Base-by-base conservation (phyloP, 2,329 filamentous ascomycete genomes). In the Rutstroemia sydowiana region DNA sequence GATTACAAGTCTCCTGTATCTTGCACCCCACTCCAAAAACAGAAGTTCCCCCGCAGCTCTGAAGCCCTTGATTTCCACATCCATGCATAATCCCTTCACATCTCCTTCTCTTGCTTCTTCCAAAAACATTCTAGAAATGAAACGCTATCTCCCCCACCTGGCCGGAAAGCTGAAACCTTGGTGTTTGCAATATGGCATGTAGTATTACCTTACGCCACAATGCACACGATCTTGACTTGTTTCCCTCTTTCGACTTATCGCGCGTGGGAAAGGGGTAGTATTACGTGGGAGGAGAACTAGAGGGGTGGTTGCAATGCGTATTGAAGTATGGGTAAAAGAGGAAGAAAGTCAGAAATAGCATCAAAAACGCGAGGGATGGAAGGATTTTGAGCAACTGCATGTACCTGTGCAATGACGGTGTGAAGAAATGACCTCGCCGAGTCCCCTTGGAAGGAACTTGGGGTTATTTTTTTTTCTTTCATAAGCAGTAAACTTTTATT, bases 51-150 rank as follows among this genome's bases (percentile, higher is more conserved):
- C 32, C 32, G 13, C 14, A n/a, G 23, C 8, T 26, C 23, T n/a
- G n/a, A n/a, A n/a, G 34, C 34, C n/a, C n/a, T 37, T 18, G 18
- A n/a, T 18, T 16, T 6, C n/a, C 34, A 37, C 34, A 37, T 37
- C n/a, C 34, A 37, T 37, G 34, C n/a, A 14, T 30, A 44, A 39
- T 44, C 18, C n/a, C 47, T 28, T 50, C 31, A n/a, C 26, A 14
- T 30, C 6, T 45, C 30, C 41, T 5, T 39, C 14, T 18, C 34
- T 26, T 23, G 11, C 39, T 46, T 42, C 42, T 51, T 51, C 41
- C 46, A 40, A 32, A 51, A 51, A 31, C 26, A 39, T 51, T 51
- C 42, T 45, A 51, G 48, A 51, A 46, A 32, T 28, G 28, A 46
- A 51, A 46, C 18, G 42, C 32, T 40, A 20, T 14, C 23, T 10